Percentiles rank a stretch among this genome's conserved stretches.
Conservation (phyloP, 495 filamentous ascomycete species). For the Xylaria curta region DNA sequence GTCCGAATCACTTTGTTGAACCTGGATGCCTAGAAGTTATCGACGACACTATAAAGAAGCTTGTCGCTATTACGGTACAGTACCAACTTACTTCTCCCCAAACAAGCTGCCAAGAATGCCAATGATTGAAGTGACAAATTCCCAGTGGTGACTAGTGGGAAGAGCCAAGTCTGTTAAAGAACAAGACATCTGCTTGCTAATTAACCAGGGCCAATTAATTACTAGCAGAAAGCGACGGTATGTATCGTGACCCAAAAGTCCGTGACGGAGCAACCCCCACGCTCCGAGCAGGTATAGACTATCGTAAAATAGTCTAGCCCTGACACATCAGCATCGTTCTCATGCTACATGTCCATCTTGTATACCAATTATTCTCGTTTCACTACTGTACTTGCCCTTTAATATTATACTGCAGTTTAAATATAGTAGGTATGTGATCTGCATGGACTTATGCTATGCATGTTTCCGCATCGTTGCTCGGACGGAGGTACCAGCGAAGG, state of each 20-base stretch:
- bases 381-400: not conserved
- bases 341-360: not conserved
- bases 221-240: not conserved
- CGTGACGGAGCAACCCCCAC: conserved; percentile 16
- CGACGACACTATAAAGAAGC: not conserved
- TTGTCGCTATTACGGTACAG: not conserved
- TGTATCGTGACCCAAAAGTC: not conserved
- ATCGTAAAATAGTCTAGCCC: not conserved
- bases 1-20: not conserved
- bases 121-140: conserved; percentile 19
- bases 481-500: not conserved
- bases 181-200: conserved; percentile 10
- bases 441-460: not conserved
- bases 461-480: not conserved
- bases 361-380: no score
- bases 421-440: not conserved
- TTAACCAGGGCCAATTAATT: conserved; percentile 1
- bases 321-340: conserved; percentile 1
- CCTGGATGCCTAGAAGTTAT: not conserved
- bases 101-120: conserved; percentile 11
- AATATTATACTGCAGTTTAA: not conserved
- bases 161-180: conserved; percentile 10
- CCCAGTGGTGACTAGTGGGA: not conserved
- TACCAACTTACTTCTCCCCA: not conserved
- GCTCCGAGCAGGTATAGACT: not conserved